Conservation (phyloP, 345 rosid species). For the Eucalyptus curtisii region DNA sequence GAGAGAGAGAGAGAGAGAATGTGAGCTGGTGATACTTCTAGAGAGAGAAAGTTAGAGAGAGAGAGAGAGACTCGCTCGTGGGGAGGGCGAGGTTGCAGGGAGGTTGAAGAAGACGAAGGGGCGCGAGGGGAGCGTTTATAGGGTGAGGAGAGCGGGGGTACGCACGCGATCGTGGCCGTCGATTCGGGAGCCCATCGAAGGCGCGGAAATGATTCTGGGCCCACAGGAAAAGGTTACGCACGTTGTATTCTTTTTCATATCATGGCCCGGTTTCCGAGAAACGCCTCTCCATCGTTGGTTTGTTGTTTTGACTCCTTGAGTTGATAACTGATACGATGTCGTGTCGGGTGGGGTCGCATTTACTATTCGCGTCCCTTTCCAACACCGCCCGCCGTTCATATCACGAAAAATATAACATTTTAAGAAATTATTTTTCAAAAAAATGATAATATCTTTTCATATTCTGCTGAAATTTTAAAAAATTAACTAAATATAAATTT, state of each 20-base stretch:
- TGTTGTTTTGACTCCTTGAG: not conserved
- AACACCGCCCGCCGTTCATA: not conserved
- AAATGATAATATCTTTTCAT: not conserved
- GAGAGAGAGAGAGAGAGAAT: not conserved
- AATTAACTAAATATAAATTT: no score
- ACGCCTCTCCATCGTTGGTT: not conserved
- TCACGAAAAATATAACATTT: no score
- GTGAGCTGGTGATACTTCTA: not conserved
- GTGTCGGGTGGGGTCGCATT: not conserved
- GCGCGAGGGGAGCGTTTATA: not conserved
- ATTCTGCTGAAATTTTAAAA: no score
- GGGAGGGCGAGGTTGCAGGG: not conserved
- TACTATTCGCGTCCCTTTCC: no score
- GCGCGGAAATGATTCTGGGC: not conserved
- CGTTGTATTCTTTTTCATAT: not conserved
- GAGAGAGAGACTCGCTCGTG: not conserved
- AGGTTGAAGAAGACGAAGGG: not conserved
- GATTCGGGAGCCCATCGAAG: not conserved
- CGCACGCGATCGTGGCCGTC: conserved; percentile 14
- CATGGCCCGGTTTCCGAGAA: not conserved
- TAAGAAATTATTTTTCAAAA: not conserved
- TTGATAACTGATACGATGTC: not conserved
- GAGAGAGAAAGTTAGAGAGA: not conserved
- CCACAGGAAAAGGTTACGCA: not conserved
- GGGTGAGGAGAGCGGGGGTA: not conserved